Conservation (phyloP, 805 yeast genomes). For the Schwanniomyces sp. region DNA sequence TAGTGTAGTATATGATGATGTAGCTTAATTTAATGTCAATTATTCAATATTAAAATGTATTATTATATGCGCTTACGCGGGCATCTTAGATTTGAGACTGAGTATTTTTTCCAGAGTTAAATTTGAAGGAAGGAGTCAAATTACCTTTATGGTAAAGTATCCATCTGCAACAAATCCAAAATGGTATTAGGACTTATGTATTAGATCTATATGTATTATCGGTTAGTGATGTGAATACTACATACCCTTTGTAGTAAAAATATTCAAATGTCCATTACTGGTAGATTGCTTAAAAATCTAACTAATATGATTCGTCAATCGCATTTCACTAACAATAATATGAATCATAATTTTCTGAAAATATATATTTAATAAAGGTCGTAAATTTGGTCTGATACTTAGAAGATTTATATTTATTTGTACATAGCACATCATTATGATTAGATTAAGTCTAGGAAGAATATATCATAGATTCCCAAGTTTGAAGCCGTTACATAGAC, state of each 20-base stretch:
- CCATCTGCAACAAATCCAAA: too few species aligned
- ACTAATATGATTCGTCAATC: conserved; percentile 6
- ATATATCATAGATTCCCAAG: background rate
- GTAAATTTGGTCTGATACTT: background rate
- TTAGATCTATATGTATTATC: background rate
- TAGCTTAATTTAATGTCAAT: background rate
- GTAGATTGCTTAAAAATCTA: conserved; percentile 2
- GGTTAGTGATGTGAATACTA: background rate
- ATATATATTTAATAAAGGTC: background rate
- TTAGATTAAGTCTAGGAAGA: background rate
- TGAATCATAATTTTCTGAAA: background rate
- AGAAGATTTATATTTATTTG: background rate
- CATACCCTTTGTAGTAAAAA: background rate
- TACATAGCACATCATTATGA: background rate
- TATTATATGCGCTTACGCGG: background rate
- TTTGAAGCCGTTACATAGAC: background rate
- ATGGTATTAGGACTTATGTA: too few species aligned
- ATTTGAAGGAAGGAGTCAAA: background rate
- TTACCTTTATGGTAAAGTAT: background rate
- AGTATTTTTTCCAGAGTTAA: background rate
- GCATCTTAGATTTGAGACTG: background rate
- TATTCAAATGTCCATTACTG: background rate
- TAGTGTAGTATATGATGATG: background rate
- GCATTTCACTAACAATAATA: background rate
- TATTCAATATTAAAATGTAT: background rate